These are phyloP conservation scores for Aspergillus asperescens DNA, from an alignment of 495 filamentous ascomycete species.

Conservation along the genomic window DNA sequence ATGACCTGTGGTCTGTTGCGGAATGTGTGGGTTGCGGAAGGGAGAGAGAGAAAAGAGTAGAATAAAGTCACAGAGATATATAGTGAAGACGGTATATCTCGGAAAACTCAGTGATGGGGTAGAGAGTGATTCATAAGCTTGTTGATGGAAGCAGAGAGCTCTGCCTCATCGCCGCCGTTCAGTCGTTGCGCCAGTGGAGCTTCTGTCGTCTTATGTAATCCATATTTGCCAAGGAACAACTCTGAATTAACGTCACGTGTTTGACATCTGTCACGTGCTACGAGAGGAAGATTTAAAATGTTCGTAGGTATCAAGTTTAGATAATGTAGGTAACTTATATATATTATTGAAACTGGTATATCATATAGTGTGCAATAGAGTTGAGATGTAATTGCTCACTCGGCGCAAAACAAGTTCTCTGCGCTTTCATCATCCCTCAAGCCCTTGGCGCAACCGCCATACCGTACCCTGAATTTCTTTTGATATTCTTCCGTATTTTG, in stretches of 20 bases:
- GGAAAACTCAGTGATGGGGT: conserved; percentile 29
- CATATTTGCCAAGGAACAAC: conserved; percentile 20
- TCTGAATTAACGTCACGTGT: conserved; percentile 7
- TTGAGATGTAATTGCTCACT: background rate
- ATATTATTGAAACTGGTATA: no score
- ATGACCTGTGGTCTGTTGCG: conserved; percentile 11
- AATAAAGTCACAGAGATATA: conserved; percentile 11
- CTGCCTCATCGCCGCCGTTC: conserved; percentile 24
- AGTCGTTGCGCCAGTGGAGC: conserved; percentile 36
- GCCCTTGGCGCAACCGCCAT: conserved; percentile 32
- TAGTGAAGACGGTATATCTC: conserved; percentile 14
- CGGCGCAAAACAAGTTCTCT: conserved; percentile 32
- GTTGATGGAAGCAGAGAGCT: conserved; percentile 39
- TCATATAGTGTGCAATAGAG: background rate
- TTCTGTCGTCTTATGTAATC: conserved; percentile 37
- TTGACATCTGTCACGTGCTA: background rate
- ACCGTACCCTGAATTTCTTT: conserved; percentile 28
- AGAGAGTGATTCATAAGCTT: conserved; percentile 36
- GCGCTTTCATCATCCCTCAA: conserved; percentile 12
- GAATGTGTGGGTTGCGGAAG: conserved; percentile 1
- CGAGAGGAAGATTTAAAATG: background rate
- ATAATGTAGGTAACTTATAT: background rate
- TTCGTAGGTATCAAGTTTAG: background rate
- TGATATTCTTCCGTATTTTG: conserved; percentile 27
- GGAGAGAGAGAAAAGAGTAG: background rate